These are phyloP conservation scores for Diplodia intermedia DNA, from an alignment of 2,329 filamentous ascomycete genomes.

Conservation along the genomic window DNA sequence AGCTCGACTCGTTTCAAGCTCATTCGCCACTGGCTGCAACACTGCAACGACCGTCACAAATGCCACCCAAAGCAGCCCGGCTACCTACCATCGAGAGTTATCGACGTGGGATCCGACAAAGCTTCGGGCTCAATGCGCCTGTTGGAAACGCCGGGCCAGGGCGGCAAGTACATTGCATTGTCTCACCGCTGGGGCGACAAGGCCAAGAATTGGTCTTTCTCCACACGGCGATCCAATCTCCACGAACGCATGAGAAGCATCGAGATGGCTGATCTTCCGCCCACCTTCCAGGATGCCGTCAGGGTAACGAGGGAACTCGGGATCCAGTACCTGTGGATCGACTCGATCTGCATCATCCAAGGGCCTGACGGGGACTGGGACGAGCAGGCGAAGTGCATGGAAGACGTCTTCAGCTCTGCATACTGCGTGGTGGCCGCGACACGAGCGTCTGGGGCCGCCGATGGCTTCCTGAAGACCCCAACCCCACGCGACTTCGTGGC, in stretches of 20 bases:
- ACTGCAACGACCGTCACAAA: constrained; percentile 11
- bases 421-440: constrained; percentile 32
- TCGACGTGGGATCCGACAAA: not conserved
- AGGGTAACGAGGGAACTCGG: constrained; percentile 34
- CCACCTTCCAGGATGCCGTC: constrained; percentile 38
- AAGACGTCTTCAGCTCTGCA: constrained; percentile 25
- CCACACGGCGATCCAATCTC: not conserved
- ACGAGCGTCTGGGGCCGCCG: not conserved
- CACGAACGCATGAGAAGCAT: not conserved
- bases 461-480: not conserved
- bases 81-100: not conserved
- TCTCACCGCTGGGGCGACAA: constrained; percentile 8
- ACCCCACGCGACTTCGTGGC: not conserved
- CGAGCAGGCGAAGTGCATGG: constrained; percentile 29
- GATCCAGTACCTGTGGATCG: constrained; percentile 38
- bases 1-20: constrained; percentile 30
- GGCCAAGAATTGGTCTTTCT: not conserved
- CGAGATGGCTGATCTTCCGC: constrained; percentile 32
- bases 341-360: constrained; percentile 38
- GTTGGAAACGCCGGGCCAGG: not conserved
- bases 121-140: not conserved
- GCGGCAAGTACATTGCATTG: constrained; percentile 3
- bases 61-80: not conserved
- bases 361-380: constrained; percentile 13
- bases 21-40: constrained; percentile 33